These are phyloP conservation scores for Candida suzukii DNA, from an alignment of 805 yeast genomes.

Conservation along the genomic window DNA sequence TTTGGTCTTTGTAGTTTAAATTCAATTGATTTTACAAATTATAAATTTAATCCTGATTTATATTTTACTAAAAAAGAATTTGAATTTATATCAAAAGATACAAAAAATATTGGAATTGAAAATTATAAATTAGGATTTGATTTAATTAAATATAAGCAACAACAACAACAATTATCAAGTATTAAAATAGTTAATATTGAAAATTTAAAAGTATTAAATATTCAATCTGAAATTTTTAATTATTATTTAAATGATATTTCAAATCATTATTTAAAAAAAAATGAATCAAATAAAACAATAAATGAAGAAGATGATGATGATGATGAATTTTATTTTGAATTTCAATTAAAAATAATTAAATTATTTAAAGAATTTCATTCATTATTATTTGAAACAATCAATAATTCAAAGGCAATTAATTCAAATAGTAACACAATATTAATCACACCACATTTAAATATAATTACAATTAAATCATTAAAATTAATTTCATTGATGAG, in stretches of 20 bases:
- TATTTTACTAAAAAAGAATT: background rate
- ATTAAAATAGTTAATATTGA: no score
- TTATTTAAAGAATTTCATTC: constrained; percentile 19
- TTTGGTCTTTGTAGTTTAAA: constrained; percentile 31
- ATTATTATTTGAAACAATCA: constrained; percentile 23
- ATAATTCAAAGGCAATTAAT: constrained; percentile 12
- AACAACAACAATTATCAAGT: no score
- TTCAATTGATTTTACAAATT: constrained; percentile 10
- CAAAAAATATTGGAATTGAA: background rate
- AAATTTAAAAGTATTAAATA: background rate
- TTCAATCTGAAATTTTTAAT: background rate
- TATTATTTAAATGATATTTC: constrained; percentile 1
- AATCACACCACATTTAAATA: constrained; percentile 20
- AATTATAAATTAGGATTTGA: constrained; percentile 10
- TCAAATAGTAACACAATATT: background rate
- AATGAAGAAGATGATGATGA: constrained; percentile 9
- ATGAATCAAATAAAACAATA: background rate
- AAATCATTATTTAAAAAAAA: constrained; percentile 8
- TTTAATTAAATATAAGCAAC: background rate
- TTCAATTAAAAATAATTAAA: constrained; percentile 23
- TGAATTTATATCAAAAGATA: background rate
- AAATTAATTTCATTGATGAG: constrained; percentile 14
- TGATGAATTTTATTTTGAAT: constrained; percentile 21
- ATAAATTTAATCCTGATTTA: constrained; percentile 3
- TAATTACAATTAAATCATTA: constrained; percentile 19